These are phyloP conservation scores for Yarrowia divulgata DNA, from an alignment of 805 yeast genomes.

Conservation along the genomic window DNA sequence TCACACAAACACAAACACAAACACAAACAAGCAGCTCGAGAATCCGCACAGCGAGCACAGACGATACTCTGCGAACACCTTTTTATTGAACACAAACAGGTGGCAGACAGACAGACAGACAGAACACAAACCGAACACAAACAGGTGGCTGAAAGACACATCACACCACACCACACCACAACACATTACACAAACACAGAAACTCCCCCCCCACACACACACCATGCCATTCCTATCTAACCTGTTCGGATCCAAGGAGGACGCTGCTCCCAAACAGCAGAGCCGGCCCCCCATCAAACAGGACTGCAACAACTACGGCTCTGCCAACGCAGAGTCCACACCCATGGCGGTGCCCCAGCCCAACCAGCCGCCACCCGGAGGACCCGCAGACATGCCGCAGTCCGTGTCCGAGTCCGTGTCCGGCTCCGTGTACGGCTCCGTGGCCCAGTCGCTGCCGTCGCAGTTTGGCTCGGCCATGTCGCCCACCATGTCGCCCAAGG, in stretches of 20 bases:
- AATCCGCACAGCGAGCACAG: slow-evolving; percentile 27
- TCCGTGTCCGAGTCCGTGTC: slow-evolving; percentile 27
- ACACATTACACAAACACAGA: not conserved
- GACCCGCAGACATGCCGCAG: not conserved
- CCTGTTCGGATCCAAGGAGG: slow-evolving; percentile 33
- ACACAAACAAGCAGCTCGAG: not conserved
- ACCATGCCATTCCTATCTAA: slow-evolving; percentile 35
- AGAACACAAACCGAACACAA: not conserved
- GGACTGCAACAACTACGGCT: slow-evolving; percentile 34
- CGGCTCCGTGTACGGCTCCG: slow-evolving; percentile 37
- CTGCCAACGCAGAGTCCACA: slow-evolving; percentile 36
- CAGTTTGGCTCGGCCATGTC: slow-evolving; percentile 37
- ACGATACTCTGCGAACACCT: slow-evolving; percentile 5
- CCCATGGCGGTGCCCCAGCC: slow-evolving; percentile 39
- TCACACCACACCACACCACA: not conserved
- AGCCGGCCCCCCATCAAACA: slow-evolving; percentile 26
- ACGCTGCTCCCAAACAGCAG: slow-evolving; percentile 3
- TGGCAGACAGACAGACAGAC: not conserved
- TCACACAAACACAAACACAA: not conserved
- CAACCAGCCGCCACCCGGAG: not conserved
- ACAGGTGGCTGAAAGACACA: not conserved
- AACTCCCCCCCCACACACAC: not conserved
- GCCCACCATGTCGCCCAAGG: slow-evolving; percentile 39
- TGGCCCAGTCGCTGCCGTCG: slow-evolving; percentile 27
- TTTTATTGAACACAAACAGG: not conserved